phyloP scores from a whole-genome alignment of 2,329 filamentous ascomycete genomes.

The Colletotrichum sp. region DNA sequence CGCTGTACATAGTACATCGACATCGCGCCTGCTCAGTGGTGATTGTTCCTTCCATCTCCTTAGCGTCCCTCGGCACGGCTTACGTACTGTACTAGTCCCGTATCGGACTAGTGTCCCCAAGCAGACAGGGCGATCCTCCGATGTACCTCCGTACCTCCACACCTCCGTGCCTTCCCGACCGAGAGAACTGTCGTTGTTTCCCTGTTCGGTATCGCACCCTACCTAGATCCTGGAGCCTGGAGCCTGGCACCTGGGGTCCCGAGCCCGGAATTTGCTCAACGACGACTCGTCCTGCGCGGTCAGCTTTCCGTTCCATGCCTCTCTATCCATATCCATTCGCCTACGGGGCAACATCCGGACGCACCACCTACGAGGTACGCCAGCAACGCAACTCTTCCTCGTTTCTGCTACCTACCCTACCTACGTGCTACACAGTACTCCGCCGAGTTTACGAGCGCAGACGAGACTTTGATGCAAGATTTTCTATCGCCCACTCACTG shows the following conservation, averaged over 20 bases:
- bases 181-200: neutral
- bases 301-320: neutral
- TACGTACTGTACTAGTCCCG: neutral
- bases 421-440: neutral
- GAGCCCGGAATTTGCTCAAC: neutral
- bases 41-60: neutral
- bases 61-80: neutral
- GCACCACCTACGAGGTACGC: neutral
- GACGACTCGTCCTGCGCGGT: neutral
- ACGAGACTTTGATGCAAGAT: neutral
- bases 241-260: neutral
- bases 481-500: neutral
- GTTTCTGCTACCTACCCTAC: neutral
- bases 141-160: slow-evolving; percentile 11
- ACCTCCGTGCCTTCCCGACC: neutral
- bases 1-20: neutral
- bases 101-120: neutral
- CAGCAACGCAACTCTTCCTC: neutral
- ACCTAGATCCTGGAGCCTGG: neutral
- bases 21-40: neutral
- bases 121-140: slow-evolving; percentile 6
- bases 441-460: neutral
- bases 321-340: neutral
- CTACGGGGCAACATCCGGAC: neutral
- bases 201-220: neutral